Evolutionary conservation across 768 basidiomycete species (phyloP), one percentile per base, ranked within the genome.

Genomic region (Kwoniella sp.): DNA sequence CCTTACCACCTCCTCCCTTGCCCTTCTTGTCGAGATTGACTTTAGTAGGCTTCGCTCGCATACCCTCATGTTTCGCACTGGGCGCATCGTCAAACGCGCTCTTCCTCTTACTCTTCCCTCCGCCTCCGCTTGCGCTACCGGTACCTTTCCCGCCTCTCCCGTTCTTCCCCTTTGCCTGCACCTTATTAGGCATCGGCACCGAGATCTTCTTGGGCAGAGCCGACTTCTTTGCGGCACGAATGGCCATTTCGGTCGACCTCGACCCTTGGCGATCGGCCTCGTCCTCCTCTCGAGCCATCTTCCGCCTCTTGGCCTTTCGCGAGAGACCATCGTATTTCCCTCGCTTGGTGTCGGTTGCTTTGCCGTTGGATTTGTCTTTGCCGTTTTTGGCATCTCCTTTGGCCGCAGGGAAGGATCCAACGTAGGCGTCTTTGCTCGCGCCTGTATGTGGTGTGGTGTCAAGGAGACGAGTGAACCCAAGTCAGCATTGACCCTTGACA

Each of bases 161-260:
- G 38, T 47, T 48, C 53, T 62, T 63, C 65, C 74, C 70, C 41
- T 60, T 65, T 8, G 58, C 29, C 13, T 28, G 54, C 13, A 37
- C 61, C 23, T 70, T 55, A 28, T 68, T 69, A 34, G 69, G 64
- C 72, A 84, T 82, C 31, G 85, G 83, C 50, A 84, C 80, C 41
- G 90, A 89, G 68, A 93, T 92, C 84, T 91, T 96, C 11, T 82
- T 81, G 0, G 90, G 90, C 70, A 86, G 86, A 37, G 83, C 81
- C 8, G 87, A 84, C 82, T 89, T 94, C 82, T 98, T 97, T 11
- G 90, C 93, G 13, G 87, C 86, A 61, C 94, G 90, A 68, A 96
- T 90, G 0, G 93, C 88, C 17, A 90, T 89, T 45, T 85, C 84
- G 51, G 90, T 81, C 9, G 85, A 84, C 34, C 79, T 82, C 60